Base-by-base conservation (phyloP, 1,139 yeast genomes). In the Nakaseomyces uthaithaninus region DNA sequence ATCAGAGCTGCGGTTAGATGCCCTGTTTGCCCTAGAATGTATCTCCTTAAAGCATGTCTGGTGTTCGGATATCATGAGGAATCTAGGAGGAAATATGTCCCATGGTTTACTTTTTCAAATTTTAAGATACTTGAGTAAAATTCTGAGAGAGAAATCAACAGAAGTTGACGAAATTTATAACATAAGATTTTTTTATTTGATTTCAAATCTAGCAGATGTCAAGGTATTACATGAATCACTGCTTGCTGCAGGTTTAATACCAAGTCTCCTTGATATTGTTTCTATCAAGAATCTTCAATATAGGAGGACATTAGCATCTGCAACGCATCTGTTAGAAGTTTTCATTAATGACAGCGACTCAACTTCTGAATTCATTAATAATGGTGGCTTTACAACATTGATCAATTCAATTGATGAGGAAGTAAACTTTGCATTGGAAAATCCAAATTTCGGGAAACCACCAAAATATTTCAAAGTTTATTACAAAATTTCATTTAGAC, bases 41-140 rank as follows among this genome's bases (percentile, higher is more conserved):
- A 75, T 86, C 12, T 75, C 94, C 2, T 66, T 74, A 35, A 80
- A 78, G 53, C 75, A 77, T 39, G 72, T 73, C 3, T 81, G 89
- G 74, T 80, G 91, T 17, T 71, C 80, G 36, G 96, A 89, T 49
- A 70, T 89, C 26, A 70, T 87, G 42, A 70, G 86, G 45, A 77
- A 86, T n/a, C 63, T 87, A 51, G 86, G 93, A n/a, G 96, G 93
- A 4, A 86, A 86, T 55, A 87, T 89, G 27, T 78, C 79, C 43
- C 95, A 89, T 60, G 97, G 97, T 0, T 64, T 78, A 6, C 57
- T 89, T 33, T 84, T 81, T 64, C 89, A 84, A 53, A 72, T 80
- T 36, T 62, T 89, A 30, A 72, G 93, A 47, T 68, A 68, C 38
- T 73, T 85, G 19, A 67, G 75, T 42, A 72, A 74, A 45, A 68